Evolutionary conservation across 495 filamentous ascomycete genomes (phyloP).

Genomic region (Talaromyces stipitatus): DNA sequence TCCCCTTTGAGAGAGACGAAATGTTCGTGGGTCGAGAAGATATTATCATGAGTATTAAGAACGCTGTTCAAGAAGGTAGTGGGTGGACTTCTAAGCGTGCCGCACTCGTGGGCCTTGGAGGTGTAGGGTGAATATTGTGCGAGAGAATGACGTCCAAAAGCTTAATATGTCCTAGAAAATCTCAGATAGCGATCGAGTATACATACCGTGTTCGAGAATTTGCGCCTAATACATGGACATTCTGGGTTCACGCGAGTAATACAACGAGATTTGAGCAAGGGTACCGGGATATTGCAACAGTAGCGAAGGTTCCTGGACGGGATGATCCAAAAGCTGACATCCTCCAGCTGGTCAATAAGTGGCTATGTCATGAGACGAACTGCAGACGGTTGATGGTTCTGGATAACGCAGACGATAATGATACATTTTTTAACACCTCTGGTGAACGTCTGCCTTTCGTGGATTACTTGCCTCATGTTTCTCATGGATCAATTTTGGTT

Average conservation of each 20-base stretch:
- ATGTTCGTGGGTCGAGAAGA: constrained; percentile 35
- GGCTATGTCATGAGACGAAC: constrained; percentile 9
- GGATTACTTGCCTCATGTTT: constrained; percentile 25
- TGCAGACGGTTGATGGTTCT: constrained; percentile 21
- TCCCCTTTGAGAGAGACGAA: constrained; percentile 29
- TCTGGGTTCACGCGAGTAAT: constrained; percentile 40
- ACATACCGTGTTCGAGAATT: constrained; percentile 25
- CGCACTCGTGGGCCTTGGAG: constrained; percentile 37
- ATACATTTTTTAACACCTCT: constrained; percentile 13
- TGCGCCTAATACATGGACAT: constrained; percentile 27
- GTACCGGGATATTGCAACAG: constrained; percentile 34
- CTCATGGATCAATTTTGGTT: constrained; percentile 27
- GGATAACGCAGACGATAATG: constrained; percentile 27
- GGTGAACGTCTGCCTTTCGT: constrained; percentile 10
- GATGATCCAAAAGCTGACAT: constrained; percentile 13
- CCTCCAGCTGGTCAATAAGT: constrained; percentile 13
- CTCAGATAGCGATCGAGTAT: constrained; percentile 45
- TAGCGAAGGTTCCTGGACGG: constrained; percentile 16
- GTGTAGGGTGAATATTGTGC: too few relatives aligned
- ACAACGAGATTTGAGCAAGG: constrained; percentile 29
- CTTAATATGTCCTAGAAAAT: too few relatives aligned
- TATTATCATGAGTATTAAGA: too few relatives aligned
- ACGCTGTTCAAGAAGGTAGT: too few relatives aligned
- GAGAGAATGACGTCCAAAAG: too few relatives aligned
- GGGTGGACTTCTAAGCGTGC: too few relatives aligned